phyloP scores from a whole-genome alignment of 306 rosid genomes.

The Sindora glabra region DNA sequence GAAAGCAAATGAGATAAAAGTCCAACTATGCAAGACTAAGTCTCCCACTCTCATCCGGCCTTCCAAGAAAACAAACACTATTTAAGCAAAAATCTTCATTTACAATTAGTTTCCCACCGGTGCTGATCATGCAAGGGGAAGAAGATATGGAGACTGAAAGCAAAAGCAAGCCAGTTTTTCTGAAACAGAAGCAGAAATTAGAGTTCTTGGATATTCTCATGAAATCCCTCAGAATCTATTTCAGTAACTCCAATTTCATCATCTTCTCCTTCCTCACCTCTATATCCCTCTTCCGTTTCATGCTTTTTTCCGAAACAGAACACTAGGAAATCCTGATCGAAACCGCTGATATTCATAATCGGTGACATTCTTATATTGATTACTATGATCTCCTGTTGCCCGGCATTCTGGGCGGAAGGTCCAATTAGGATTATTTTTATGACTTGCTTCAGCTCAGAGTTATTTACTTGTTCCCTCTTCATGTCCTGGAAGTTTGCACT shows the following conservation, averaged over 20 bases:
- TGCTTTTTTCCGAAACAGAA: constrained; percentile 29
- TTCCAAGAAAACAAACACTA: too few relatives aligned
- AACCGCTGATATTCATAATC: constrained; percentile 9
- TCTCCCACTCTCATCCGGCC: too few relatives aligned
- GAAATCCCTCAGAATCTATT: constrained; percentile 27
- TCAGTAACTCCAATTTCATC: constrained; percentile 41
- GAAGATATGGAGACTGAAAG: constrained; percentile 21
- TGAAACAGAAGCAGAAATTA: constrained; percentile 24
- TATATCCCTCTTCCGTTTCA: constrained; percentile 41
- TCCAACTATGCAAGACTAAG: too few relatives aligned
- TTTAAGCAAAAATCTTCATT: too few relatives aligned
- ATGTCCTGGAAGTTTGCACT: constrained; percentile 33
- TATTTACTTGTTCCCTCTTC: constrained; percentile 31
- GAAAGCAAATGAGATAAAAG: too few relatives aligned
- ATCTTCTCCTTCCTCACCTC: constrained; percentile 36
- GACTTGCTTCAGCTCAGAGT: constrained; percentile 24
- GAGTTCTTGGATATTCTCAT: constrained; percentile 30
- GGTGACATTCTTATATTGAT: background rate
- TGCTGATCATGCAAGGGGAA: background rate
- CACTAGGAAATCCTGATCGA: constrained; percentile 28
- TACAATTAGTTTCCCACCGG: too few relatives aligned
- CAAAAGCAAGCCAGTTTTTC: too few relatives aligned
- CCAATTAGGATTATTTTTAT: constrained; percentile 12
- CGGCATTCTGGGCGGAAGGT: background rate
- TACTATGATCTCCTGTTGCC: too few relatives aligned